Percentiles rank a stretch among this genome's conserved stretches.
Conservation (phyloP, 2,329 filamentous ascomycete genomes). For the Aspergillus sclerotialis region DNA sequence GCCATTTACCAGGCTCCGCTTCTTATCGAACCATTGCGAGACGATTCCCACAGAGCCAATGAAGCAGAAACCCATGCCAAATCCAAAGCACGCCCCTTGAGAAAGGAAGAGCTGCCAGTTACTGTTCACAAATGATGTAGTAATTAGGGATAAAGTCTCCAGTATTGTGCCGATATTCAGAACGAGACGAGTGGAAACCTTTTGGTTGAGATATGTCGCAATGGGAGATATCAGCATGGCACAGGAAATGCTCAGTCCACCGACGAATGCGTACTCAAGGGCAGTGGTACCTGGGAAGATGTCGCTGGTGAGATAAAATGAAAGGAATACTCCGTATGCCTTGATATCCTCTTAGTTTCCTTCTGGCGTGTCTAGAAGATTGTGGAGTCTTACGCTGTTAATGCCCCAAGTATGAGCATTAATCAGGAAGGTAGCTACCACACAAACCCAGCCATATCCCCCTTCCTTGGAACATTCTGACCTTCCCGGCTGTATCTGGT, state of each 20-base stretch:
- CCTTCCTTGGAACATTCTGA: too few species aligned
- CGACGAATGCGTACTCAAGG: slow-evolving; percentile 35
- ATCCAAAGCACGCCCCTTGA: slow-evolving; percentile 35
- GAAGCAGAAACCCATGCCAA: slow-evolving; percentile 36
- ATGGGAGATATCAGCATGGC: slow-evolving; percentile 25
- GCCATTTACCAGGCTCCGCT: slow-evolving; percentile 35
- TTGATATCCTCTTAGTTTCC: too few species aligned
- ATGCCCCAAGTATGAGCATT: too few species aligned
- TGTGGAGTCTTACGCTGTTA: too few species aligned
- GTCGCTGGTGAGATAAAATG: slow-evolving; percentile 31
- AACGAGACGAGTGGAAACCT: slow-evolving; percentile 16
- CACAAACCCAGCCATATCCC: too few species aligned
- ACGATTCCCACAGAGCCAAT: slow-evolving; percentile 31
- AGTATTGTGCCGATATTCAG: slow-evolving; percentile 28
- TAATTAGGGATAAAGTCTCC: slow-evolving; percentile 27
- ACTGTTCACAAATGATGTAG: slow-evolving; percentile 29
- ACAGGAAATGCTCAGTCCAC: slow-evolving; percentile 31
- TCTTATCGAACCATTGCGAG: slow-evolving; percentile 37
- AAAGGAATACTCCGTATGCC: slow-evolving; percentile 39
- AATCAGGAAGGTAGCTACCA: too few species aligned
- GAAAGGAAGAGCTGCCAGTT: slow-evolving; percentile 37
- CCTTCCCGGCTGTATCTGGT: too few species aligned
- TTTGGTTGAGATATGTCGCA: slow-evolving; percentile 8
- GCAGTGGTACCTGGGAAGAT: slow-evolving; percentile 27
- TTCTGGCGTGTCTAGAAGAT: too few species aligned